Base-by-base conservation (phyloP, 169 alveolate genomes). In the Perkinsus chesapeaki region DNA sequence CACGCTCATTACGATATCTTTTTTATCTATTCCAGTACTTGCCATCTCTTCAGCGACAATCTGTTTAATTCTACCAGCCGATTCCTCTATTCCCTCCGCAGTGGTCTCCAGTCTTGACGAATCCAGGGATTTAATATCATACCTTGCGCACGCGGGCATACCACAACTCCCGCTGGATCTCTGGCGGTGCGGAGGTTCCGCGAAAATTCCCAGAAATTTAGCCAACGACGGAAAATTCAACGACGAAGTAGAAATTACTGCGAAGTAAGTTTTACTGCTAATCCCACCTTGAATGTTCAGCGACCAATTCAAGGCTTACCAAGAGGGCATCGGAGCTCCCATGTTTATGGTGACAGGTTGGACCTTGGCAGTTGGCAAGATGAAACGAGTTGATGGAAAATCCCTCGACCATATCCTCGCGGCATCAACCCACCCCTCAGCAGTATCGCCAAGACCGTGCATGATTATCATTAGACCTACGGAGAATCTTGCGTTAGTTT, bases 271-370 rank as follows among this genome's bases (percentile, higher is more conserved):
- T n/a, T n/a, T n/a, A n/a, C n/a, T n/a, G n/a, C n/a, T n/a, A n/a
- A n/a, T n/a, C n/a, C n/a, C n/a, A n/a, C n/a, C n/a, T n/a, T n/a
- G n/a, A 60, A 7, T 60, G 3, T 16, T 60, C 12, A 27, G 82
- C 82, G 23, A 60, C 82, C 27, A 1, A 60, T 23, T 34, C 60
- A 5, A n/a, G n/a, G 23, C 60, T 23, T 60, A 60, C 82, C 82
- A 60, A 60, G 82, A 60, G 3, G 82, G 82, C 82, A 60, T 60
- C 82, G 82, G 82, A 60, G 82, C 82, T 27, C 82, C 82, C 82
- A 60, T 60, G 31, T 60, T 60, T 3, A 60, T 34, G 31, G 82
- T 60, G 3, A 60, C 82, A 20, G 82, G 82, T 34, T 60, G 82
- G 0, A 60, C 82, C 23, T 60, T 60, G 37, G 82, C 82, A 7